A percentile compares a stretch with the other conserved stretches of the same genome.
Conservation (phyloP, 371 early-diverging fungal species). For the Apophysomyces ossiformis region DNA sequence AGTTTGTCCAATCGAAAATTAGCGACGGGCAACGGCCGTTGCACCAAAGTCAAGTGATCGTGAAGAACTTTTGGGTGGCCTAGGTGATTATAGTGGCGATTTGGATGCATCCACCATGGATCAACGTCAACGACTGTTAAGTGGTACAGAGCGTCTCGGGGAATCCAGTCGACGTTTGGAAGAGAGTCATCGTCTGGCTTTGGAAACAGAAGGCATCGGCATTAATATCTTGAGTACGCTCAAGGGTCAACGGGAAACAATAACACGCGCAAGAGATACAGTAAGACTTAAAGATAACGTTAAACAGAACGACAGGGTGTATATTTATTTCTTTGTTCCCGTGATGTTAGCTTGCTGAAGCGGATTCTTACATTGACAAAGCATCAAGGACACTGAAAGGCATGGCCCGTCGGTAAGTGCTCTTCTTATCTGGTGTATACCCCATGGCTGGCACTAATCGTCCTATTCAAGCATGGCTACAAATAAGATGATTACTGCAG, state of each 20-base stretch:
- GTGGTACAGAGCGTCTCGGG: constrained; percentile 85
- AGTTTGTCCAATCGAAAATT: not conserved
- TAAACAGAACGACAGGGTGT: not conserved
- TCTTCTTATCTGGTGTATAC: not conserved
- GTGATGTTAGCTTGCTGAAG: constrained; percentile 70
- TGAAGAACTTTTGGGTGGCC: constrained; percentile 69
- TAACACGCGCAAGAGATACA: constrained; percentile 83
- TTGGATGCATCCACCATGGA: constrained; percentile 73
- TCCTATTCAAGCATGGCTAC: constrained; percentile 73
- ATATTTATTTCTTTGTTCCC: not conserved
- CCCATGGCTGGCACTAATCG: not conserved
- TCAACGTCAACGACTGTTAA: constrained; percentile 82
- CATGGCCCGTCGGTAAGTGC: constrained; percentile 89
- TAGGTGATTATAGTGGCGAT: constrained; percentile 43
- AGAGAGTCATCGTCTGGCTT: constrained; percentile 87
- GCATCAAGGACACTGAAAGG: constrained; percentile 86
- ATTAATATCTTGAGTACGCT: constrained; percentile 82
- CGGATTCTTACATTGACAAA: constrained; percentile 89
- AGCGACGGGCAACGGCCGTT: constrained; percentile 50
- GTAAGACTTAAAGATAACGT: constrained; percentile 46
- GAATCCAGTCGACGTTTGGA: constrained; percentile 80
- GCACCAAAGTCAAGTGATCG: constrained; percentile 55
- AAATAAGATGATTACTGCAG: constrained; percentile 87
- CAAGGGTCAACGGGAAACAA: constrained; percentile 90
- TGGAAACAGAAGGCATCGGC: constrained; percentile 91